Conservation (phyloP, 495 filamentous ascomycete species). For the Lindgomyces ingoldianus region DNA sequence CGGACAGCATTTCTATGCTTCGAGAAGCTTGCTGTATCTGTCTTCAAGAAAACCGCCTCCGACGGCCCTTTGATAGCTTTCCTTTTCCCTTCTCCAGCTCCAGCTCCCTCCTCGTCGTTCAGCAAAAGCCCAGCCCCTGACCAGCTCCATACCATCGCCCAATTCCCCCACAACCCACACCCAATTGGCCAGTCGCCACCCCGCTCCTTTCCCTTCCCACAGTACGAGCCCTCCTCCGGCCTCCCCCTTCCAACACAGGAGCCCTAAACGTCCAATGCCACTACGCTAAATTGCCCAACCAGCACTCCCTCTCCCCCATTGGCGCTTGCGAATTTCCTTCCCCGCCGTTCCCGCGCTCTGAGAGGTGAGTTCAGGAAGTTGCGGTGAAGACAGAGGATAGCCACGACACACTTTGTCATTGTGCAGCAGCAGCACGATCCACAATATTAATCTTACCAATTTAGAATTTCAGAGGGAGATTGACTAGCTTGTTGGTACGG, state of each 20-base stretch:
- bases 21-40: no score
- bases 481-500: no score
- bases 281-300: no score
- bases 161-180: background rate
- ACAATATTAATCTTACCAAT: no score
- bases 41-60: no score
- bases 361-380: background rate
- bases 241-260: no score
- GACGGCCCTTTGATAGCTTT: no score
- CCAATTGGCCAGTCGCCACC: background rate
- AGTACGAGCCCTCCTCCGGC: background rate
- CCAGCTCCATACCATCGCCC: background rate
- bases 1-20: no score
- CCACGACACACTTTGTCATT: background rate
- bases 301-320: background rate
- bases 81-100: no score
- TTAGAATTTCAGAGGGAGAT: background rate
- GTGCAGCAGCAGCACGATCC: background rate
- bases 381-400: background rate
- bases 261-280: no score
- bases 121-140: background rate
- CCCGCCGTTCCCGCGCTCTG: background rate
- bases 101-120: background rate
- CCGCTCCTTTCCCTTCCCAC: background rate
- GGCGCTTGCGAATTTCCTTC: no score